A percentile compares a stretch with the other conserved stretches of the same genome.
Evolutionary conservation across 441 rosid species (phyloP).

Genomic region (Corymbia citriodora): DNA sequence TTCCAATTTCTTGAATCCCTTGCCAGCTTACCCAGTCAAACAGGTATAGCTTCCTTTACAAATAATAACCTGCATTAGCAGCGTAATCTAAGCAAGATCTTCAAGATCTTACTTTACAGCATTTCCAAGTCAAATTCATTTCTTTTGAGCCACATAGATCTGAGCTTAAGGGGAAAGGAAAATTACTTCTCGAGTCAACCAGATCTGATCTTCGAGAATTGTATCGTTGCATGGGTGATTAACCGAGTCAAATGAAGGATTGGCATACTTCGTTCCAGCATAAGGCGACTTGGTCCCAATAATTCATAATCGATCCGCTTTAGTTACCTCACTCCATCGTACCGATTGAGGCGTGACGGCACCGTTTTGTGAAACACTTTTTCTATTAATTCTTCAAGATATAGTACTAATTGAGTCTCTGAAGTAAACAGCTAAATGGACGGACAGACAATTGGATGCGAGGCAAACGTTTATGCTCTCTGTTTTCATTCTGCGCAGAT

Average conservation of each 20-base stretch:
- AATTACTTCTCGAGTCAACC: background rate
- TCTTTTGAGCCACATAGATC: background rate
- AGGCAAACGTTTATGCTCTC: background rate
- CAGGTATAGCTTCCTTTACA: conserved; percentile 21
- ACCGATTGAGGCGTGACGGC: background rate
- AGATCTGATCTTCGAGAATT: background rate
- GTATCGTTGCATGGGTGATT: background rate
- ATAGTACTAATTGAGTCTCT: background rate
- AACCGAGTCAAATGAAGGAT: background rate
- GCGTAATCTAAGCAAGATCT: background rate
- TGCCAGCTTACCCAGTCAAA: conserved; percentile 54
- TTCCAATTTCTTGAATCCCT: conserved; percentile 37
- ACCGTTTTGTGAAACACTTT: background rate
- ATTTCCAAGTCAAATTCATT: background rate
- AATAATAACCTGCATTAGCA: background rate
- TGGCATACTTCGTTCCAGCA: background rate
- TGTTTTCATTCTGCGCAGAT: conserved; percentile 24
- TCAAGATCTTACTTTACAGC: background rate
- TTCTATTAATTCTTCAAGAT: background rate
- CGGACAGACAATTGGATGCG: background rate
- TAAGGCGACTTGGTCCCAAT: background rate
- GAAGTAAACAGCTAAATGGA: background rate
- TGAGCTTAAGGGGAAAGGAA: background rate
- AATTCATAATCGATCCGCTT: background rate
- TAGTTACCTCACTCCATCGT: background rate